Conservation (phyloP, 345 rosid species). For the Arabidopsis arenosa region DNA sequence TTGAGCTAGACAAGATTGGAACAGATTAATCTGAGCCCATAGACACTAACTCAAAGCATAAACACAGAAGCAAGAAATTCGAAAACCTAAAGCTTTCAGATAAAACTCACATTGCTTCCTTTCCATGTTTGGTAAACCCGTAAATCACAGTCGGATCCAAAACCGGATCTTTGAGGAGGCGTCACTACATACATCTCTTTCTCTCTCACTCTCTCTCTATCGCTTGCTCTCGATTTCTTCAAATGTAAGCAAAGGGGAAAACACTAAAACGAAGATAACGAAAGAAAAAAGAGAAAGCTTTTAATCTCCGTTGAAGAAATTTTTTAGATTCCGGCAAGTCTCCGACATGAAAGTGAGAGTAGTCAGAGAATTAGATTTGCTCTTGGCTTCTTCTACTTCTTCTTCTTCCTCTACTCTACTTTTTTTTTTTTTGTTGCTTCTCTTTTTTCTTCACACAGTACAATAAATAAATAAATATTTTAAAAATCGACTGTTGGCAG, state of each 20-base stretch:
- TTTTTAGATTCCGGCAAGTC: slow-evolving; percentile 31
- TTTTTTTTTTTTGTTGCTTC: not conserved
- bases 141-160: slow-evolving; percentile 58
- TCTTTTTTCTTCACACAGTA: not conserved
- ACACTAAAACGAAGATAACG: slow-evolving; percentile 26
- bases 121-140: slow-evolving; percentile 88
- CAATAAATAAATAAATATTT: not conserved
- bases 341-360: slow-evolving; percentile 36
- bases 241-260: slow-evolving; percentile 35
- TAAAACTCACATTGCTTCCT: slow-evolving; percentile 81
- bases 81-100: not conserved
- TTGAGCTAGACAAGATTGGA: not conserved
- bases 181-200: slow-evolving; percentile 82
- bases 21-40: not conserved
- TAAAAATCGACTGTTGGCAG: slow-evolving; percentile 30
- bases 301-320: slow-evolving; percentile 21
- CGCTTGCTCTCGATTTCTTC: slow-evolving; percentile 40
- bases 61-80: not conserved
- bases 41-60: slow-evolving; percentile 6
- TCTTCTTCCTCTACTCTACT: slow-evolving; percentile 34
- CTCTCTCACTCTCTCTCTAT: slow-evolving; percentile 21
- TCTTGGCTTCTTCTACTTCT: slow-evolving; percentile 24
- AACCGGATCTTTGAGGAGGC: slow-evolving; percentile 81
- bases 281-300: slow-evolving; percentile 2
- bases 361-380: slow-evolving; percentile 16